Base-by-base conservation (phyloP, 2,329 filamentous ascomycete genomes). In the Talaromyces amestolkiae region DNA sequence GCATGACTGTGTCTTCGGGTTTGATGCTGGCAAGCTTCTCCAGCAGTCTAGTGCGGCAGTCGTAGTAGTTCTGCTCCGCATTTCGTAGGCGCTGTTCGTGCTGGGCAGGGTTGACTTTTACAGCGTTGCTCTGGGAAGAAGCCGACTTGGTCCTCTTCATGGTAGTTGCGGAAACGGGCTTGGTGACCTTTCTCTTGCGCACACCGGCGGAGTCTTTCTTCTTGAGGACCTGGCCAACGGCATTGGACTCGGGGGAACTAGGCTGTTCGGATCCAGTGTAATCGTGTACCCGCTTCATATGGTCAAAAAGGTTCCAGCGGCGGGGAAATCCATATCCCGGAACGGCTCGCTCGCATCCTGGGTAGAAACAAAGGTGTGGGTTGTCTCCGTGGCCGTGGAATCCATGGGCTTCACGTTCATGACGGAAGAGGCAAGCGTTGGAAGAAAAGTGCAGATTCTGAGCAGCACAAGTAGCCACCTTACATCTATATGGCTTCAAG, bases 401-500 rank as follows among this genome's bases (percentile, higher is more conserved):
- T 71, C 92, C 93, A 76, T 98, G 94, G 60, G 93, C 93, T 81
- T 98, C 94, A 67, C 94, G 90, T 83, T 97, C 94, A 75, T 98
- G 94, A 67, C 94, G 91, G 67, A 97, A 90, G 31, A 97, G 86
- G 79, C 94, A 97, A 41, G 94, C 94, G 68, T 94, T 97, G 47
- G 94, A 97, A 17, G 94, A 97, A 79, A 98, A 98, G 61, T 91
- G 89, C 79, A 98, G 96, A 64, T 91, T 89, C 69, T 92, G 88
- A 75, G 92, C 91, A 77, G 92, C 88, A 81, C 94, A 98, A 27
- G 88, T 86, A 68, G 88, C 84, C 70, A 90, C 85, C 87, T 95
- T 96, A 89, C 94, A 98, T 67, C 92, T 89, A 82, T 97, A 98
- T 17, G 94, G 94, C 86, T 96, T 97, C 75, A 97, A 80, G 81